Evolutionary conservation across 208 protist genomes (phyloP).

Genomic region (Phytomonas sp.): DNA sequence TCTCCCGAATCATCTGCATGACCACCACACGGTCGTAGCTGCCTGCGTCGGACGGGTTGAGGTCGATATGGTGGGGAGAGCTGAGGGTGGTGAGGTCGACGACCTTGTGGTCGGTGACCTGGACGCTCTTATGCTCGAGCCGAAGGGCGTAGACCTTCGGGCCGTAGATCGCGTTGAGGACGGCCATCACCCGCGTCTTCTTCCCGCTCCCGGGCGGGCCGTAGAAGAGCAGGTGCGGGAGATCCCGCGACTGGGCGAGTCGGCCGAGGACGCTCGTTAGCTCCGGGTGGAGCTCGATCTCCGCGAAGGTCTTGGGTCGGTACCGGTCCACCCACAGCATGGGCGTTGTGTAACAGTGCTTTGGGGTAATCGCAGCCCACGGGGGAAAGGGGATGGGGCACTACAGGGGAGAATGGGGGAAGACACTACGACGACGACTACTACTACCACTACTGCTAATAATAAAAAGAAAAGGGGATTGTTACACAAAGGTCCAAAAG

Average conservation of each 20-base stretch:
- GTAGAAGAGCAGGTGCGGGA: slow-evolving; percentile 97
- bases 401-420: neutral
- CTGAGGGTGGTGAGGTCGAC: slow-evolving; percentile 96
- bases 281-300: slow-evolving; percentile 93
- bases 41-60: slow-evolving; percentile 98
- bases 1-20: slow-evolving; percentile 98
- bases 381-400: neutral
- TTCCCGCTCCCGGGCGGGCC: slow-evolving; percentile 95
- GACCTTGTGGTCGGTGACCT: slow-evolving; percentile 87
- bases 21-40: slow-evolving; percentile 96
- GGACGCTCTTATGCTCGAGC: slow-evolving; percentile 86
- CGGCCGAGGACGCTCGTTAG: slow-evolving; percentile 84
- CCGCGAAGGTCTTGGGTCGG: slow-evolving; percentile 92
- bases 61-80: slow-evolving; percentile 97
- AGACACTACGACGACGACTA: too few relatives aligned
- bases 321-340: slow-evolving; percentile 99
- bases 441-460: too few relatives aligned
- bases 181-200: slow-evolving; percentile 94
- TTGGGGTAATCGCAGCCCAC: too few relatives aligned
- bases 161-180: slow-evolving; percentile 93
- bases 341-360: too few relatives aligned
- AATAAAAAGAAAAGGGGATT: slow-evolving; percentile 3
- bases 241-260: slow-evolving; percentile 80
- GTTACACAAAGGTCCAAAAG: neutral
- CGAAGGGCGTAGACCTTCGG: slow-evolving; percentile 80